A percentile compares a stretch with the other conserved stretches of the same genome.
These are phyloP conservation scores for Aspergillus flavus DNA, from an alignment of 2,329 filamentous ascomycete genomes.

Conservation along the genomic window DNA sequence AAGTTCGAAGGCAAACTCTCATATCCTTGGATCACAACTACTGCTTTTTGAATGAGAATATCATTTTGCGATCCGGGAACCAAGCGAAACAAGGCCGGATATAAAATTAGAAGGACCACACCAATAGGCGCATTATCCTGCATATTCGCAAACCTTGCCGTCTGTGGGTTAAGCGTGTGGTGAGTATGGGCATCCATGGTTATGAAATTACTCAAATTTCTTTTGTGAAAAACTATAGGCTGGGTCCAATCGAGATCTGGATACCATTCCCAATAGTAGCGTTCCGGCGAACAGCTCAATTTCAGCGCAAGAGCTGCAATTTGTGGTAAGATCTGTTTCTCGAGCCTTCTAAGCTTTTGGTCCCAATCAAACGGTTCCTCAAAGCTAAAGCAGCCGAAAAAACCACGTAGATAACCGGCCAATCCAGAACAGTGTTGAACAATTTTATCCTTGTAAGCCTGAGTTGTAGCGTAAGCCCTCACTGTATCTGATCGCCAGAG, in stretches of 20 bases:
- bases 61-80: background rate
- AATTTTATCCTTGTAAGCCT: background rate
- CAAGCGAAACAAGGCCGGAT: constrained; percentile 2
- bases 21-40: background rate
- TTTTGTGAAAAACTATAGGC: background rate
- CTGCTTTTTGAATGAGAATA: constrained; percentile 9
- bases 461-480: constrained; percentile 1
- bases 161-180: background rate
- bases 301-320: background rate
- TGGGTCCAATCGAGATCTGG: background rate
- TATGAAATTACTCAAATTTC: background rate
- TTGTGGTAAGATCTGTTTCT: background rate
- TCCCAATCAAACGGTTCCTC: background rate
- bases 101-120: constrained; percentile 3
- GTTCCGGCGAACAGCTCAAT: background rate
- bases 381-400: background rate
- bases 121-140: background rate
- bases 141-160: background rate
- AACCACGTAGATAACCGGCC: background rate
- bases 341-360: background rate
- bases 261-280: constrained; percentile 5
- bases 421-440: background rate
- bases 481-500: constrained; percentile 13
- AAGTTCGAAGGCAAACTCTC: background rate
- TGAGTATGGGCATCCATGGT: constrained; percentile 10